Conservation (phyloP, 352 stramenopile genomes). For the Phytophthora palmivora region DNA sequence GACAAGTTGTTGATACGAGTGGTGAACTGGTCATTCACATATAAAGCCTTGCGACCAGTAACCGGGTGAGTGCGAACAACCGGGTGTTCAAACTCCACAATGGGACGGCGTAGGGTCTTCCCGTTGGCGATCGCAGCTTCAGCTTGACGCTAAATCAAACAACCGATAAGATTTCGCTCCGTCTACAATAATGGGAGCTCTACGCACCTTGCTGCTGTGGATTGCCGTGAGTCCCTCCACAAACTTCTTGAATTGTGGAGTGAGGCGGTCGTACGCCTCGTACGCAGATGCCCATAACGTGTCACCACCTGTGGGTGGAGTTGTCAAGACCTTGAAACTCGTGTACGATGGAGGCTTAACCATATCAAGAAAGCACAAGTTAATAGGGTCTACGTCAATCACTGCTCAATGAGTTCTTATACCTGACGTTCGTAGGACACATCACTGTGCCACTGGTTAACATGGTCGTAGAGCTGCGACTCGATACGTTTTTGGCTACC, state of each 20-base stretch:
- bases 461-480: slow-evolving; percentile 22
- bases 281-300: slow-evolving; percentile 54
- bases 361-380: neutral
- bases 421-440: slow-evolving; percentile 49
- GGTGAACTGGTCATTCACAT: slow-evolving; percentile 51
- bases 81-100: slow-evolving; percentile 48
- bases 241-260: slow-evolving; percentile 46
- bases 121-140: slow-evolving; percentile 21
- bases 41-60: slow-evolving; percentile 36
- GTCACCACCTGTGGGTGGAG: slow-evolving; percentile 43
- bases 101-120: slow-evolving; percentile 35
- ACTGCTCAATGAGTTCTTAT: too few species aligned
- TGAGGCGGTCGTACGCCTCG: slow-evolving; percentile 61
- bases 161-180: neutral
- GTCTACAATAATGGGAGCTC: too few species aligned
- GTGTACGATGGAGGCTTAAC: slow-evolving; percentile 37
- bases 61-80: slow-evolving; percentile 52
- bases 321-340: slow-evolving; percentile 38
- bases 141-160: slow-evolving; percentile 15
- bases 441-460: slow-evolving; percentile 49
- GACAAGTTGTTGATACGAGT: slow-evolving; percentile 49
- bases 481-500: slow-evolving; percentile 20
- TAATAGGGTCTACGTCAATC: too few species aligned
- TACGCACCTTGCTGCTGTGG: slow-evolving; percentile 49
- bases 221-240: slow-evolving; percentile 51